These are phyloP conservation scores for Vigna hirtella DNA, from an alignment of 306 rosid genomes.

Conservation along the genomic window DNA sequence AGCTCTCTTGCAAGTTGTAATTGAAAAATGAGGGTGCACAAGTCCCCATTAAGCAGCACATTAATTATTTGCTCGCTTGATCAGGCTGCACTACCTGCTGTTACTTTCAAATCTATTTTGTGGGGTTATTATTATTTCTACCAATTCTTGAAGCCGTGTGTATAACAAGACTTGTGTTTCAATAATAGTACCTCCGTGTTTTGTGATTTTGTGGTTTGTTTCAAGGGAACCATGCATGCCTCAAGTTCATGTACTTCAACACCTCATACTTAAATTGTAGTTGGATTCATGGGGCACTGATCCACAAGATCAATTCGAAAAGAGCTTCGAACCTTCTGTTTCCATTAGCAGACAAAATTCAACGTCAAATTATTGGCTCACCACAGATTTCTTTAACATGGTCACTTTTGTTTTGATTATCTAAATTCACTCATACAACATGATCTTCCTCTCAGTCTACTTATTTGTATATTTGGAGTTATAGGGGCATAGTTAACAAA, in stretches of 20 bases:
- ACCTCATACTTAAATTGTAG: constrained; percentile 11
- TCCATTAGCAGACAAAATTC: constrained; percentile 17
- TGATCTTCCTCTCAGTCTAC: not conserved
- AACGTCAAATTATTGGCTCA: constrained; percentile 27
- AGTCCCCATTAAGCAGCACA: constrained; percentile 21
- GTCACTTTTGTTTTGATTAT: not conserved
- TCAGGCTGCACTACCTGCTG: not conserved
- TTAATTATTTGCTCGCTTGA: constrained; percentile 7
- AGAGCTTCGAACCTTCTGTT: constrained; percentile 18
- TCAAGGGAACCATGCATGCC: constrained; percentile 43
- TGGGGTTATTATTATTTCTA: constrained; percentile 13
- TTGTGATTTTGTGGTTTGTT: constrained; percentile 38
- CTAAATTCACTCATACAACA: not conserved
- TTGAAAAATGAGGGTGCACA: constrained; percentile 19
- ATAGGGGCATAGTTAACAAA: not conserved
- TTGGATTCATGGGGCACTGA: constrained; percentile 37
- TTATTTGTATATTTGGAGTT: constrained; percentile 18
- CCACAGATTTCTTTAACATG: not conserved
- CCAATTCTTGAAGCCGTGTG: constrained; percentile 24
- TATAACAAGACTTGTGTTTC: constrained; percentile 10
- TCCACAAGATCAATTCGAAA: constrained; percentile 39
- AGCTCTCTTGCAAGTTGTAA: constrained; percentile 36
- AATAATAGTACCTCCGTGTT: constrained; percentile 17
- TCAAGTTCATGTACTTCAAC: constrained; percentile 45
- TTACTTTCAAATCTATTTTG: constrained; percentile 13